phyloP scores from a whole-genome alignment of 495 filamentous ascomycete species.

The Thozetella sp. region DNA sequence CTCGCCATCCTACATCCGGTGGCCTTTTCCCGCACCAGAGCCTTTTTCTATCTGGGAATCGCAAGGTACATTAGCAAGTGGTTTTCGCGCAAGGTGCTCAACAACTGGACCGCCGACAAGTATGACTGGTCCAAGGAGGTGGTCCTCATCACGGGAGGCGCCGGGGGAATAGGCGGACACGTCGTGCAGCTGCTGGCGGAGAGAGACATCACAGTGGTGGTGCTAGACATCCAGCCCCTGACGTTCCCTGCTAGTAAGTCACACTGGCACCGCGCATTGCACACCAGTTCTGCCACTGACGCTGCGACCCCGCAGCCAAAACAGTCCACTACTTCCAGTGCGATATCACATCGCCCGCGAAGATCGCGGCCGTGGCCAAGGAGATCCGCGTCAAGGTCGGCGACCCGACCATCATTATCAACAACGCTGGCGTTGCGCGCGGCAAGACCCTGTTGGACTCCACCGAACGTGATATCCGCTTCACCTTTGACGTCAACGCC shows the following conservation, averaged over 20 bases:
- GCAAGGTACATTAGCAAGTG: slow-evolving; percentile 46
- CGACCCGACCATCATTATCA: slow-evolving; percentile 70
- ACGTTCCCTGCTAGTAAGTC: slow-evolving; percentile 53
- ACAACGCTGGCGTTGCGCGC: slow-evolving; percentile 72
- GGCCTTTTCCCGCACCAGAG: slow-evolving; percentile 44
- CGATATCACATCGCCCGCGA: slow-evolving; percentile 59
- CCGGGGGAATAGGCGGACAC: slow-evolving; percentile 66
- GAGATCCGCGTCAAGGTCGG: slow-evolving; percentile 59
- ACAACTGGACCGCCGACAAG: slow-evolving; percentile 61
- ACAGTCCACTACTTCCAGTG: slow-evolving; percentile 64
- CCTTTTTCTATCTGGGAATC: slow-evolving; percentile 50
- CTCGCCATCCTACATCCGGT: slow-evolving; percentile 49
- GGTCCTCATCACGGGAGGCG: slow-evolving; percentile 71
- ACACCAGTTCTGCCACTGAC: not conserved
- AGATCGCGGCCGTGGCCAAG: slow-evolving; percentile 45
- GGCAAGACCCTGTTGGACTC: slow-evolving; percentile 61
- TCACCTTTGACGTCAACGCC: slow-evolving; percentile 74
- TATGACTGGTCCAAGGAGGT: slow-evolving; percentile 74
- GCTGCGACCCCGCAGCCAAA: slow-evolving; percentile 27
- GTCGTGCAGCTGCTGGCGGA: slow-evolving; percentile 63
- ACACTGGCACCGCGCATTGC: not conserved
- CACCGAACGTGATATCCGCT: slow-evolving; percentile 55
- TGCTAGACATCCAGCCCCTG: slow-evolving; percentile 69
- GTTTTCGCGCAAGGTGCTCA: slow-evolving; percentile 53
- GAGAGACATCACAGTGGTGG: slow-evolving; percentile 60